Evolutionary conservation across 768 basidiomycete species (phyloP), one percentile per base, ranked within the genome.

Genomic region (Leucocoprinus birnbaumii): DNA sequence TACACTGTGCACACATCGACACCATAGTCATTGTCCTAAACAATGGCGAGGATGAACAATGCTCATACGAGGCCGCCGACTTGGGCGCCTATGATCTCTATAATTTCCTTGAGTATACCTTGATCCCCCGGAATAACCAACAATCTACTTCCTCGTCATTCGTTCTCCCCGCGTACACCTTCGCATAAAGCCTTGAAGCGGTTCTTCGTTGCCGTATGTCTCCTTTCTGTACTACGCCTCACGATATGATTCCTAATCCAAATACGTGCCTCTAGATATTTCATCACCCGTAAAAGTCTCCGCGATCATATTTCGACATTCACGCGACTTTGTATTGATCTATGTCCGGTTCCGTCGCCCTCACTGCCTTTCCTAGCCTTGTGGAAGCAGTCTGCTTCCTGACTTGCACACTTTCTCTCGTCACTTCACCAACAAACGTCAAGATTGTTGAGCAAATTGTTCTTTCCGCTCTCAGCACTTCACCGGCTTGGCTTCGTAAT

Each of bases 341-440:
- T 27, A 54, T 54, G 53, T 54, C 53, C n/a, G n/a, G n/a, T 54
- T 54, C 45, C 31, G 10, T 55, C 51, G 16, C 53, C 18, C 24
- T 44, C 44, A 52, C 40, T n/a, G 38, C 63, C 55, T 52, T 63
- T 26, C 58, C 64, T 40, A 64, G 67, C 60, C 59, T 72, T 46
- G 55, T 56, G 48, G 70, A 70, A 55, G 69, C 71, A 31, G 63
- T 72, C 55, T 61, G 57, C 45, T 75, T 75, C 62, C 61, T 77
- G 25, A 73, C 71, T 3, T 65, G 69, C 10, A 73, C 75, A 24
- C 63, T 77, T 37, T 45, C 69, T 38, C 53, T 66, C 21, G 59
- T 63, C 37, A 58, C 67, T 48, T 34, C 66, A 18, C 50, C 65
- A 4, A 48, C 58, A 31, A 62, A 61, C 49, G 58, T 72, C 54